Evolutionary conservation across 1,284 basidiomycete species (phyloP).

Genomic region (Erythrobasidium hasegawianum): DNA sequence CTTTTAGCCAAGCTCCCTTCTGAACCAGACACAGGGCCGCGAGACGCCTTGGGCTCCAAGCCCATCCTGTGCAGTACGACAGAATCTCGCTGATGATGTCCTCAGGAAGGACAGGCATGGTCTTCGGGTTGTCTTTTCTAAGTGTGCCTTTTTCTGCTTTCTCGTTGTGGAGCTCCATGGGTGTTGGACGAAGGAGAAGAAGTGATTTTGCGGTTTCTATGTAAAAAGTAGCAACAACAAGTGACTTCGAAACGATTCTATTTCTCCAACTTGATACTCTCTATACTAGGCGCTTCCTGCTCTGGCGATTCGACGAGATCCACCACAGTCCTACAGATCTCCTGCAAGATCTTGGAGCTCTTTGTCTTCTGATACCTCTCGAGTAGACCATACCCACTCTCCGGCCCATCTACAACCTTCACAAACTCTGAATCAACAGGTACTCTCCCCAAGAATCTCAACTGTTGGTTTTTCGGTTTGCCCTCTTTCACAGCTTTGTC

Average conservation of each 20-base stretch:
- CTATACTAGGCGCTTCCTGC: no score
- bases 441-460: slow-evolving; percentile 74
- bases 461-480: slow-evolving; percentile 46
- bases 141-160: no score
- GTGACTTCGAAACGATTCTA: no score
- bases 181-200: no score
- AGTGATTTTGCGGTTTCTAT: no score
- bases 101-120: slow-evolving; percentile 9
- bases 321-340: slow-evolving; percentile 19
- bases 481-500: slow-evolving; percentile 55
- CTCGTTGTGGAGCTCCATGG: no score
- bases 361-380: slow-evolving; percentile 34
- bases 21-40: slow-evolving; percentile 12
- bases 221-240: no score
- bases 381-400: slow-evolving; percentile 23
- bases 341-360: slow-evolving; percentile 28
- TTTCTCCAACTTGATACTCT: no score
- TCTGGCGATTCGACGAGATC: neutral
- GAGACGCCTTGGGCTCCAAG: slow-evolving; percentile 21
- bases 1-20: slow-evolving; percentile 5
- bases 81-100: slow-evolving; percentile 32
- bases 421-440: slow-evolving; percentile 94
- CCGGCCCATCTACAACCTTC: slow-evolving; percentile 47
- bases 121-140: no score
- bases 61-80: slow-evolving; percentile 7